Percentiles rank a stretch among this genome's conserved stretches.
Evolutionary conservation across 2,329 filamentous ascomycete genomes (phyloP).

Genomic region (Myriosclerotinia scirpicola): DNA sequence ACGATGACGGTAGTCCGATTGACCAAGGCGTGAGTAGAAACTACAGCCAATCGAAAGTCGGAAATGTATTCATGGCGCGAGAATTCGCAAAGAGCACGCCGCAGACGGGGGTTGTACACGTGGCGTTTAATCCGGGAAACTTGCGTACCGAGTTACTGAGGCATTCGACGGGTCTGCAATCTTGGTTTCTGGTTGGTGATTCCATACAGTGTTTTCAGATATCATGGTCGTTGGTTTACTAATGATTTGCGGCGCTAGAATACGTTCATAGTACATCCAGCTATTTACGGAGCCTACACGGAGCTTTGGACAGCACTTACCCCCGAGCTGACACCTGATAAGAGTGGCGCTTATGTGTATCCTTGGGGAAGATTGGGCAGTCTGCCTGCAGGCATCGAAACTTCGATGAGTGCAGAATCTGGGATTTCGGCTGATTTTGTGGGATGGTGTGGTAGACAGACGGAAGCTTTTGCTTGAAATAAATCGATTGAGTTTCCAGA

Average conservation of each 20-base stretch:
- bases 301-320: slow-evolving; percentile 10
- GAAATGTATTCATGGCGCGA: slow-evolving; percentile 29
- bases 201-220: neutral
- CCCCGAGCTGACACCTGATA: neutral
- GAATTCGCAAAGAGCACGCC: slow-evolving; percentile 23
- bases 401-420: neutral
- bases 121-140: slow-evolving; percentile 29
- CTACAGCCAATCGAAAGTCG: slow-evolving; percentile 30
- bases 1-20: slow-evolving; percentile 6
- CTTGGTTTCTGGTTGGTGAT: slow-evolving; percentile 15
- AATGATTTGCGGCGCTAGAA: slow-evolving; percentile 14
- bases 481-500: neutral
- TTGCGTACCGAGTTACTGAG: slow-evolving; percentile 24
- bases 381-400: neutral
- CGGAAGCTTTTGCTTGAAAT: neutral
- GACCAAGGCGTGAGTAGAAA: slow-evolving; percentile 19
- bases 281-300: slow-evolving; percentile 32
- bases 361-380: neutral
- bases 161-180: neutral
- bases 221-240: neutral
- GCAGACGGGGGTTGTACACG: slow-evolving; percentile 25
- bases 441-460: neutral
- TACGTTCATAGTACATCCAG: slow-evolving; percentile 25
- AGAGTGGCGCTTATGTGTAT: neutral
- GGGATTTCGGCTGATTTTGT: neutral